These are phyloP conservation scores for Salvia splendens DNA, from an alignment of 257 asterid species.

Conservation along the genomic window DNA sequence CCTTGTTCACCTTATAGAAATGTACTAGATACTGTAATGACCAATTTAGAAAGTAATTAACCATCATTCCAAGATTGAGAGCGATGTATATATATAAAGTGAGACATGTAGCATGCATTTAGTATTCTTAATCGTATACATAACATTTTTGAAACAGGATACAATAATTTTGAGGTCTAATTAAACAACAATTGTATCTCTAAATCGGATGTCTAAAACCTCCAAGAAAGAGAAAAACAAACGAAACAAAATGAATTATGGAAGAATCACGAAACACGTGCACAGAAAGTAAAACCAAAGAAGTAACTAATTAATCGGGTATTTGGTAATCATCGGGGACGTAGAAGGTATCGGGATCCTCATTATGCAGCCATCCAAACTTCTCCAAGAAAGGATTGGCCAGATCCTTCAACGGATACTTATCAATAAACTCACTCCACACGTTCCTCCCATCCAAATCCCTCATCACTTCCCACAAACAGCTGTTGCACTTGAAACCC, in stretches of 20 bases:
- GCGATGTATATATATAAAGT: not conserved
- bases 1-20: too few relatives aligned
- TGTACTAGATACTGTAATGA: too few relatives aligned
- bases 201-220: too few relatives aligned
- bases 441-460: conserved; percentile 66
- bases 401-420: conserved; percentile 57
- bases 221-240: not conserved
- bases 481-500: conserved; percentile 91
- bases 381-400: conserved; percentile 75
- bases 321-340: conserved; percentile 70
- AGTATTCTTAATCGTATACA: conserved; percentile 11
- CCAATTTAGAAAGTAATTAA: not conserved
- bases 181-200: conserved; percentile 13
- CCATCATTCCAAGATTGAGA: not conserved
- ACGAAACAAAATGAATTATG: not conserved
- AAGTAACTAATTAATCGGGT: conserved; percentile 39
- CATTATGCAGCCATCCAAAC: conserved; percentile 74
- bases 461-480: conserved; percentile 82
- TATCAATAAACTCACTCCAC: conserved; percentile 60
- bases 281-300: not conserved
- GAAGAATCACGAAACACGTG: not conserved
- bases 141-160: conserved; percentile 22
- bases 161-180: conserved; percentile 18
- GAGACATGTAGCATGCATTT: not conserved
- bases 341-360: conserved; percentile 55